Percentiles rank a stretch among this genome's conserved stretches.
Conservation (phyloP, 2,329 filamentous ascomycete species). For the Fusarium burgessii region DNA sequence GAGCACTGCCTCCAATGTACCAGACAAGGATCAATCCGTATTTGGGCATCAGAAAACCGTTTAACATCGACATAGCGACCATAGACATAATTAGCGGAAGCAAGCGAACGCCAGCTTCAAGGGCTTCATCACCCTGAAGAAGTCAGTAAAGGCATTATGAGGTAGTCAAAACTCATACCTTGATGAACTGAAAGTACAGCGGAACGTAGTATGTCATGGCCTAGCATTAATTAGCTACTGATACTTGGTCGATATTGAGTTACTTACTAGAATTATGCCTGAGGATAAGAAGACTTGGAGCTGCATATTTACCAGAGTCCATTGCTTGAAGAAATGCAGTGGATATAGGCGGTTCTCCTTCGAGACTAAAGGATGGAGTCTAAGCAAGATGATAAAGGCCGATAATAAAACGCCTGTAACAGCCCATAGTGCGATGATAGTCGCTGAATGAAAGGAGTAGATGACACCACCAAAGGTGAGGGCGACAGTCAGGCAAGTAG, state of each 20-base stretch:
- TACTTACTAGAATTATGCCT: background rate
- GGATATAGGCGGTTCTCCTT: background rate
- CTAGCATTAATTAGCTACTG: fast-evolving
- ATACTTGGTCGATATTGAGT: fast-evolving
- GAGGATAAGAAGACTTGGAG: background rate
- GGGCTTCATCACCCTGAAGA: background rate
- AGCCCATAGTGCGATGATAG: background rate
- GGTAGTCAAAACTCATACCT: fast-evolving
- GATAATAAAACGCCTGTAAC: background rate
- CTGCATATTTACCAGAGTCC: background rate
- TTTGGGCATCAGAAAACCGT: background rate
- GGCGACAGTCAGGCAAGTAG: background rate
- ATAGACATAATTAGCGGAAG: background rate
- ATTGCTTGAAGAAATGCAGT: background rate
- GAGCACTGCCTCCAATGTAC: background rate
- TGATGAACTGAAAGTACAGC: constrained; percentile 5
- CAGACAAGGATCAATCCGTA: background rate
- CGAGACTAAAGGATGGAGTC: background rate
- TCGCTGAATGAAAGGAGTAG: background rate
- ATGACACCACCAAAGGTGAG: background rate
- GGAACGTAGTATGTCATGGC: constrained; percentile 4
- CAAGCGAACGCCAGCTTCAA: background rate
- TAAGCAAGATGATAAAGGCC: background rate
- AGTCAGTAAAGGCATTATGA: fast-evolving
- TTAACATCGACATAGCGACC: background rate